A percentile compares a stretch with the other conserved stretches of the same genome.
Evolutionary conservation across 306 rosid species (phyloP).

Genomic region (Cotoneaster glaucophyllus): DNA sequence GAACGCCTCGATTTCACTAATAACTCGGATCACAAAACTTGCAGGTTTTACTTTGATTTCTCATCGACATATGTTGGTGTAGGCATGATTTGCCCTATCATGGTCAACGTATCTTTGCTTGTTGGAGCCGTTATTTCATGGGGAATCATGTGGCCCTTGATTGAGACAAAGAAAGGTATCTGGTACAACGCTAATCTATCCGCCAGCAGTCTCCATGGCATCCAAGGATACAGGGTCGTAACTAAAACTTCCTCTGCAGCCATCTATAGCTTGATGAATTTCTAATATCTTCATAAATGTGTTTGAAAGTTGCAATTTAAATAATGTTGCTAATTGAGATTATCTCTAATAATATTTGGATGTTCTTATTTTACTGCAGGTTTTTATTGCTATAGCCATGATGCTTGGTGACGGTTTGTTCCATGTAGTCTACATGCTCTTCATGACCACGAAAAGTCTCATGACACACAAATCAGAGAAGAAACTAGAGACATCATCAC

Average conservation of each 20-base stretch:
- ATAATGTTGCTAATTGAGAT: neutral
- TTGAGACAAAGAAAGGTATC: constrained; percentile 47
- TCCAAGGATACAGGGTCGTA: constrained; percentile 64
- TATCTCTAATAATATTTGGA: neutral
- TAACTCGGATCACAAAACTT: neutral
- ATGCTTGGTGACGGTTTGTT: constrained; percentile 76
- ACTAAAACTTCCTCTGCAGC: neutral
- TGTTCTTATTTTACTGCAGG: constrained; percentile 13
- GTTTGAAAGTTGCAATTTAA: neutral
- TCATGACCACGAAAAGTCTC: constrained; percentile 31
- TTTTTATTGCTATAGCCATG: constrained; percentile 62
- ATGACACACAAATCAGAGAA: neutral
- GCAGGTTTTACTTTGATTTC: constrained; percentile 70
- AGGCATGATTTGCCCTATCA: constrained; percentile 69
- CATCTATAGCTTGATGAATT: neutral
- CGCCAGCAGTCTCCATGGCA: constrained; percentile 46
- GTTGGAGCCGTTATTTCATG: constrained; percentile 65
- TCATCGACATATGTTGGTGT: constrained; percentile 70
- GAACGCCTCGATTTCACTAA: neutral
- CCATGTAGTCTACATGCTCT: constrained; percentile 50
- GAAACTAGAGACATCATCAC: neutral
- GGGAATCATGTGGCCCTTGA: constrained; percentile 68
- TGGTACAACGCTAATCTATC: constrained; percentile 51
- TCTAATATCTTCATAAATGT: neutral
- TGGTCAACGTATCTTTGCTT: constrained; percentile 53